Conservation (phyloP, 371 early-diverging fungal species). For the Mucor indicus region DNA sequence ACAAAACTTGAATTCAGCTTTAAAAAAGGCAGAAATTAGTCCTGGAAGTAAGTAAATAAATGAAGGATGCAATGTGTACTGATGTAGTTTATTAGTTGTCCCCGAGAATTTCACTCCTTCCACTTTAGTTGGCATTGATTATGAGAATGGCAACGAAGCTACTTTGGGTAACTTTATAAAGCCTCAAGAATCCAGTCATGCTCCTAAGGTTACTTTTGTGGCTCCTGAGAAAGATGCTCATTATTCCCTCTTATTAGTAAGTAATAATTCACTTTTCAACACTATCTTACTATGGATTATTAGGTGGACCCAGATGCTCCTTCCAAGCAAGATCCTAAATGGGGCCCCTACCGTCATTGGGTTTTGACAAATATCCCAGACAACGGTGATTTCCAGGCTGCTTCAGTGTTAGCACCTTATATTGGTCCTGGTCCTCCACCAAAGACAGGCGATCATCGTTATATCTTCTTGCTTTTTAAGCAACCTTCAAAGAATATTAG, state of each 20-base stretch:
- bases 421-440: constrained; percentile 58
- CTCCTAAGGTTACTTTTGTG: constrained; percentile 43
- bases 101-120: constrained; percentile 32
- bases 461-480: constrained; percentile 61
- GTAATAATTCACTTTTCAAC: not conserved
- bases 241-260: constrained; percentile 60
- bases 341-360: constrained; percentile 67
- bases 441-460: constrained; percentile 60
- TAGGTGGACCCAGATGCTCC: constrained; percentile 72
- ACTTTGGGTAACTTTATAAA: constrained; percentile 49
- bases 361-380: constrained; percentile 52
- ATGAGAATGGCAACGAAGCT: constrained; percentile 42
- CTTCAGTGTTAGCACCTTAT: constrained; percentile 37
- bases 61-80: not conserved
- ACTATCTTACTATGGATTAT: not conserved
- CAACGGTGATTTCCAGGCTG: constrained; percentile 28
- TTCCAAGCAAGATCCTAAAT: constrained; percentile 45
- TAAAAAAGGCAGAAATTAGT: constrained; percentile 45
- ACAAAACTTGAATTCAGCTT: constrained; percentile 37
- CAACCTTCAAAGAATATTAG: too few relatives aligned
- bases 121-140: constrained; percentile 43
- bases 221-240: constrained; percentile 35
- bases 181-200: constrained; percentile 28
- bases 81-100: constrained; percentile 17
- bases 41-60: constrained; percentile 36